These are phyloP conservation scores for Daldinia grandis DNA, from an alignment of 495 filamentous ascomycete species.

Conservation along the genomic window DNA sequence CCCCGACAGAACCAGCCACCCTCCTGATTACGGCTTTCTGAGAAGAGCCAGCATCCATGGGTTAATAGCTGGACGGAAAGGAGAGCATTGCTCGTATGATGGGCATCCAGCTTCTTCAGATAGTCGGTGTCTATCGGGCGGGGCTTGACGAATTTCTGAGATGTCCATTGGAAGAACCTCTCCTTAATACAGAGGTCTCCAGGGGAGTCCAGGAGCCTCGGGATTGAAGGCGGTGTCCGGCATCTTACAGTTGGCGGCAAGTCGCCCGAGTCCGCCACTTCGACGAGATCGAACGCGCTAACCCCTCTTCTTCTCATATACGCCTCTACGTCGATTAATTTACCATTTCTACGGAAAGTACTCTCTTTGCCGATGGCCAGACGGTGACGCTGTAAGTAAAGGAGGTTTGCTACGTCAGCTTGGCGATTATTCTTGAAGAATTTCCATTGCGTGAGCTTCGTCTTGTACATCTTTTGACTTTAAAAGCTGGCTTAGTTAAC, in stretches of 20 bases:
- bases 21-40: constrained; percentile 39
- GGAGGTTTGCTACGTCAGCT: constrained; percentile 47
- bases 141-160: constrained; percentile 41
- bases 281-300: constrained; percentile 47
- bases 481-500: constrained; percentile 31
- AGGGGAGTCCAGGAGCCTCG: constrained; percentile 35
- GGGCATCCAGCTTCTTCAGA: constrained; percentile 36
- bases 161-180: constrained; percentile 43
- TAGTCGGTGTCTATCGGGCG: constrained; percentile 39
- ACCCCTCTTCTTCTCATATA: constrained; percentile 50
- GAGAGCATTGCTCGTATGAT: constrained; percentile 42
- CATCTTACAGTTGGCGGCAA: constrained; percentile 48
- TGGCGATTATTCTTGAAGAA: constrained; percentile 53
- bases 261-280: constrained; percentile 45
- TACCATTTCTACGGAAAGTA: constrained; percentile 49
- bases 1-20: constrained; percentile 37
- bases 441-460: constrained; percentile 51
- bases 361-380: constrained; percentile 50
- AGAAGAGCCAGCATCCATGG: constrained; percentile 47
- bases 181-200: constrained; percentile 43
- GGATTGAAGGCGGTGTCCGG: constrained; percentile 46
- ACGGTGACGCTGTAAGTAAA: constrained; percentile 48
- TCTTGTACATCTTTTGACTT: constrained; percentile 54
- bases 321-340: constrained; percentile 46
- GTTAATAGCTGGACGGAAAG: constrained; percentile 40